Conservation (phyloP, 257 asterid species). For the Rehmannia glutinosa region DNA sequence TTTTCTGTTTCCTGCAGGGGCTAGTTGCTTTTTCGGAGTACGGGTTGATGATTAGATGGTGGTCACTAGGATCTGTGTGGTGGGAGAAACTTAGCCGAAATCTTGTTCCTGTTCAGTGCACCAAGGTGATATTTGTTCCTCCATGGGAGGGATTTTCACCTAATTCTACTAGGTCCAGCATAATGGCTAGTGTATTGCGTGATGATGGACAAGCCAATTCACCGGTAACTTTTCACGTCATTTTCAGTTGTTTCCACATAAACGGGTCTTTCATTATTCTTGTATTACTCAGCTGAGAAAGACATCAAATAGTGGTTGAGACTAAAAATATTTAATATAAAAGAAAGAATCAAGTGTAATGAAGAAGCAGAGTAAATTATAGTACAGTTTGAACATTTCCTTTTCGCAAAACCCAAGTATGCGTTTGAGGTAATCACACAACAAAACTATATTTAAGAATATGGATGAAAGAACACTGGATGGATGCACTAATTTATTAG, state of each 20-base stretch:
- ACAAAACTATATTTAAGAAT: background rate
- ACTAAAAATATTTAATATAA: background rate
- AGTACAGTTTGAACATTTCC: background rate
- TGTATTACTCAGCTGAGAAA: background rate
- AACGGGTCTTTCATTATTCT: background rate
- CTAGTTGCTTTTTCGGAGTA: constrained; percentile 89
- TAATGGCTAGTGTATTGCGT: constrained; percentile 51
- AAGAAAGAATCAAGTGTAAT: background rate
- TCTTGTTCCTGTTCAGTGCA: constrained; percentile 85
- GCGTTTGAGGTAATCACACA: background rate
- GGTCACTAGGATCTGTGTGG: constrained; percentile 96
- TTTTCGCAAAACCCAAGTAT: background rate
- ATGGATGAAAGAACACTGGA: background rate
- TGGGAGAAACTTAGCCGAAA: constrained; percentile 93
- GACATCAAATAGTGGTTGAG: background rate
- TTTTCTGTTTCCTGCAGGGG: constrained; percentile 53
- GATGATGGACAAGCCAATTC: constrained; percentile 47
- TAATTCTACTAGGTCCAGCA: constrained; percentile 76
- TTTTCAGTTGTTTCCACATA: background rate
- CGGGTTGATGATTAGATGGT: constrained; percentile 93
- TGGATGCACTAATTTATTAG: background rate
- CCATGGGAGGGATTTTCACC: constrained; percentile 98
- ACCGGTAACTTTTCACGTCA: constrained; percentile 40
- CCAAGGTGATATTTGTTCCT: constrained; percentile 84
- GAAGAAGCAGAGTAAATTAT: background rate